phyloP scores from a whole-genome alignment of 140 eudicot species.

The Flaveria floridana region DNA sequence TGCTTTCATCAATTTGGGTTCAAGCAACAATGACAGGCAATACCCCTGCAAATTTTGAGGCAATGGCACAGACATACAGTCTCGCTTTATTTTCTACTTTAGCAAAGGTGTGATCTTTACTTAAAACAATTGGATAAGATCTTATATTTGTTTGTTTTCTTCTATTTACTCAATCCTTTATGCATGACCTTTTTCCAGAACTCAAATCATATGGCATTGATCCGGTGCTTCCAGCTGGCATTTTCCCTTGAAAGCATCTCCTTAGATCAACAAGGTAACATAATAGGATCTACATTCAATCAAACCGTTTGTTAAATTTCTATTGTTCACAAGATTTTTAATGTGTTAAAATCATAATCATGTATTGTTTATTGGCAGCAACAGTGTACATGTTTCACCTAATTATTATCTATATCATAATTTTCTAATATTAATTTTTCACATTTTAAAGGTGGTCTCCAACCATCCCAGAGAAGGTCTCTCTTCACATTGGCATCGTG shows the following conservation, averaged over 20 bases:
- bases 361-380: not conserved
- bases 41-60: slow-evolving; percentile 61
- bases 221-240: slow-evolving; percentile 69
- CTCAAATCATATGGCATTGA: slow-evolving; percentile 58
- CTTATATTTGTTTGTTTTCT: slow-evolving; percentile 9
- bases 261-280: slow-evolving; percentile 58
- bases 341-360: not conserved
- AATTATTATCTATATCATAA: not conserved
- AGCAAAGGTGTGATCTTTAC: slow-evolving; percentile 48
- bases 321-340: not conserved
- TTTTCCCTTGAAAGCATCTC: slow-evolving; percentile 67
- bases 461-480: slow-evolving; percentile 62
- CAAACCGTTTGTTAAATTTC: not conserved
- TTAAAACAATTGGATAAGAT: slow-evolving; percentile 38
- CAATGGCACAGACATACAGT: slow-evolving; percentile 72
- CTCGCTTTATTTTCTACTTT: slow-evolving; percentile 57
- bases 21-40: slow-evolving; percentile 66
- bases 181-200: slow-evolving; percentile 41
- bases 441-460: slow-evolving; percentile 49
- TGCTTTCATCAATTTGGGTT: slow-evolving; percentile 82
- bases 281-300: slow-evolving; percentile 27
- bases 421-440: slow-evolving; percentile 21
- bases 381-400: not conserved
- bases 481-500: slow-evolving; percentile 65
- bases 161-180: not conserved